Conservation (phyloP, 805 yeast species). For the Saturnispora serradocipensis region DNA sequence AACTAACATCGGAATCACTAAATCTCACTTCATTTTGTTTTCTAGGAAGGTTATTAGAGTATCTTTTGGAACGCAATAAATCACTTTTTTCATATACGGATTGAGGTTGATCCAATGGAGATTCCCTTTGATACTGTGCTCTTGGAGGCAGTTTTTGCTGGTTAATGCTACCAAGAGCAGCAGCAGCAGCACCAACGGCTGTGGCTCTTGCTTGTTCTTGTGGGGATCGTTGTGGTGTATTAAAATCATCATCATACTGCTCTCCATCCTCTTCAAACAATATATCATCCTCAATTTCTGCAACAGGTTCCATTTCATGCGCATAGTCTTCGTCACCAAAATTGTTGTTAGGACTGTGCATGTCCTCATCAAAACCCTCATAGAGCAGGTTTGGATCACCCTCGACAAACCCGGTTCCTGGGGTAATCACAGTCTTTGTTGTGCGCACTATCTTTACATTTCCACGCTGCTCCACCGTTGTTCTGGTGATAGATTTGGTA, state of each 20-base stretch:
- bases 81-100: not conserved
- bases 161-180: constrained; percentile 4
- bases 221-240: not conserved
- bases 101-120: not conserved
- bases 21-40: not conserved
- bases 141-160: not conserved
- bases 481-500: constrained; percentile 46
- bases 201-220: not conserved
- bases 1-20: not conserved
- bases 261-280: not conserved
- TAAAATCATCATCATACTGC: not conserved
- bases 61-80: not conserved
- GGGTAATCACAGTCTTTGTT: constrained; percentile 27
- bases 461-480: constrained; percentile 41
- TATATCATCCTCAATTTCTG: constrained; percentile 1
- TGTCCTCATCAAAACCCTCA: constrained; percentile 21
- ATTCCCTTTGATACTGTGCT: not conserved
- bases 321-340: constrained; percentile 11
- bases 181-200: constrained; percentile 8
- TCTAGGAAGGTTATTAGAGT: not conserved
- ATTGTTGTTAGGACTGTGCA: constrained; percentile 12
- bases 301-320: not conserved
- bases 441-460: constrained; percentile 41
- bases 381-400: constrained; percentile 21
- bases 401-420: constrained; percentile 18